phyloP scores from a whole-genome alignment of 805 yeast species.

The Cyberlindnera mississippiensis region DNA sequence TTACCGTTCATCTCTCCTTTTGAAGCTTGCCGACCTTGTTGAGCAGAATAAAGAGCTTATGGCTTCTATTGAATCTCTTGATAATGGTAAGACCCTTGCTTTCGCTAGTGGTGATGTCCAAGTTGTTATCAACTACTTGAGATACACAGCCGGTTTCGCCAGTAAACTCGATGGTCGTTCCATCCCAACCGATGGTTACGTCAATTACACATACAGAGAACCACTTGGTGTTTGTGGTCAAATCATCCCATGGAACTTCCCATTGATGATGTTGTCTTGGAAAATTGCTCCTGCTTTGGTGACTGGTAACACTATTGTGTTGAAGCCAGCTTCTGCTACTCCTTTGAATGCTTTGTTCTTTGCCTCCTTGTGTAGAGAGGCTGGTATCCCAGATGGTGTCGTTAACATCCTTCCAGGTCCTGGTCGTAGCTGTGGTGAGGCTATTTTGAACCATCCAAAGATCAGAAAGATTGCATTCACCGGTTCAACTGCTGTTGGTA shows the following conservation, averaged over 20 bases:
- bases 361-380: conserved; percentile 57
- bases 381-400: conserved; percentile 74
- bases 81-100: conserved; percentile 71
- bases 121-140: conserved; percentile 58
- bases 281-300: conserved; percentile 76
- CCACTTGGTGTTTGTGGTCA: conserved; percentile 83
- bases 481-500: conserved; percentile 77
- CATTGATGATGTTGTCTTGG: conserved; percentile 76
- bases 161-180: conserved; percentile 65
- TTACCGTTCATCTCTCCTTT: conserved; percentile 46
- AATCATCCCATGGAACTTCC: conserved; percentile 85
- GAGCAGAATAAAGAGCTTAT: conserved; percentile 61
- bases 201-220: conserved; percentile 64
- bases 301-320: conserved; percentile 68
- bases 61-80: conserved; percentile 66
- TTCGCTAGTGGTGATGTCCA: conserved; percentile 66
- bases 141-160: conserved; percentile 72
- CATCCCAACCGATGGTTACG: conserved; percentile 59
- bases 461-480: conserved; percentile 78
- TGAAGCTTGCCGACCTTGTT: conserved; percentile 63
- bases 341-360: conserved; percentile 69
- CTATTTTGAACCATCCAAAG: conserved; percentile 62
- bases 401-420: conserved; percentile 71
- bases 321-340: conserved; percentile 76
- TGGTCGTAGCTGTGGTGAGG: conserved; percentile 70